Evolutionary conservation across 495 filamentous ascomycete genomes (phyloP).

Genomic region (Trichoderma orchidacearum): DNA sequence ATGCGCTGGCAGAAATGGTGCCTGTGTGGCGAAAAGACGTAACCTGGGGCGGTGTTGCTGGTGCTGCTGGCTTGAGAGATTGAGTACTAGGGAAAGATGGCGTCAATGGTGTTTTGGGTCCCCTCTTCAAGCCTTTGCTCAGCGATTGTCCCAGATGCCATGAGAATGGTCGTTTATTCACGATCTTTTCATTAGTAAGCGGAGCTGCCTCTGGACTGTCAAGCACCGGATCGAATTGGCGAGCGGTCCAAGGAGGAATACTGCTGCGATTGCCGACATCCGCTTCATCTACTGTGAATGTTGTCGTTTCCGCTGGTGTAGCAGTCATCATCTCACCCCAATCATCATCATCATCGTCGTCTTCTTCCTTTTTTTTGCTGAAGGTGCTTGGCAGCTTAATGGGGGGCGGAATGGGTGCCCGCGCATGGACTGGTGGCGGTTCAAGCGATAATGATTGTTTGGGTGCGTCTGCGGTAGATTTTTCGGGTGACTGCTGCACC

Average conservation of each 20-base stretch:
- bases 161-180: background rate
- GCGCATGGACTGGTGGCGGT: background rate
- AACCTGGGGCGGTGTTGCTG: background rate
- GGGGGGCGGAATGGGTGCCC: background rate
- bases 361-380: background rate
- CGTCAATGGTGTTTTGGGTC: background rate
- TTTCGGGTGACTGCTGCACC: background rate
- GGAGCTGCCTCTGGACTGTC: background rate
- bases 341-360: constrained; percentile 32
- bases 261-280: background rate
- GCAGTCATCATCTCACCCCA: constrained; percentile 45
- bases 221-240: background rate
- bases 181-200: background rate
- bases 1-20: background rate
- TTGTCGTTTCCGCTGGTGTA: constrained; percentile 13
- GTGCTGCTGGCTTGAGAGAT: background rate
- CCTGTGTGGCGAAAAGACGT: background rate
- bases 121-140: background rate
- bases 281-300: background rate
- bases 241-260: background rate
- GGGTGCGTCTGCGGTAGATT: background rate
- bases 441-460: background rate
- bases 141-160: background rate
- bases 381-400: background rate
- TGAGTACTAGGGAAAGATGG: background rate